Conservation (phyloP, 2,329 filamentous ascomycete genomes). For the Neocucurbitaria cava region DNA sequence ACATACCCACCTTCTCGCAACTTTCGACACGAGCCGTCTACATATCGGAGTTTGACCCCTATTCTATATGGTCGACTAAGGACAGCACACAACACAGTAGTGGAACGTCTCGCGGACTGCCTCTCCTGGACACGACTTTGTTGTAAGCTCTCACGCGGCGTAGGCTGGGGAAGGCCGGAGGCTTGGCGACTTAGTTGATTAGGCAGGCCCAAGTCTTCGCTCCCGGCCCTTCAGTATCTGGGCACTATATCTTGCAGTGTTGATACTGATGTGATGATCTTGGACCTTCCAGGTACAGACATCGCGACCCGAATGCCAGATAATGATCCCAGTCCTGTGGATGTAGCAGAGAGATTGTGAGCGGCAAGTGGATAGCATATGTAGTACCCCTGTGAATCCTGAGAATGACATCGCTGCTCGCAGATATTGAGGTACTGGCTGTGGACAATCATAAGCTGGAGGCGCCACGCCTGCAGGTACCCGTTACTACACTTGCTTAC, state of each 20-base stretch:
- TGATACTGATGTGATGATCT: slow-evolving; percentile 4
- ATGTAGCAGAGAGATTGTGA: background rate
- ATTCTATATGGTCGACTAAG: background rate
- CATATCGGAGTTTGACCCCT: slow-evolving; percentile 1
- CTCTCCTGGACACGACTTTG: slow-evolving; percentile 14
- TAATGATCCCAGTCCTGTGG: slow-evolving; percentile 9
- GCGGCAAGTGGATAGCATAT: background rate
- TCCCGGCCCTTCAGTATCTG: slow-evolving; percentile 13
- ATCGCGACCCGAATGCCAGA: slow-evolving; percentile 9
- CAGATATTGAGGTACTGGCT: background rate
- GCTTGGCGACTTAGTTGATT: slow-evolving; percentile 25
- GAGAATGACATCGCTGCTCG: background rate
- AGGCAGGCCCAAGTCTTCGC: slow-evolving; percentile 23
- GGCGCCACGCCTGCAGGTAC: slow-evolving; percentile 9
- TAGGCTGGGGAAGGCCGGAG: slow-evolving; percentile 7
- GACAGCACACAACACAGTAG: slow-evolving; percentile 7
- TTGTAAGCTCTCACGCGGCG: slow-evolving; percentile 8
- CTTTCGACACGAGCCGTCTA: slow-evolving; percentile 1
- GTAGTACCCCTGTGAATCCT: background rate
- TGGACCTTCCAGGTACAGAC: slow-evolving; percentile 26
- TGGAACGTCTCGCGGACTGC: slow-evolving; percentile 16
- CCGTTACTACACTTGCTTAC: background rate
- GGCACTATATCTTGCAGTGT: slow-evolving; percentile 23
- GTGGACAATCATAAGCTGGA: background rate
- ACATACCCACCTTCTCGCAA: slow-evolving; percentile 8